These are phyloP conservation scores for Lachnellula arida DNA, from an alignment of 2,329 filamentous ascomycete species.

Conservation along the genomic window DNA sequence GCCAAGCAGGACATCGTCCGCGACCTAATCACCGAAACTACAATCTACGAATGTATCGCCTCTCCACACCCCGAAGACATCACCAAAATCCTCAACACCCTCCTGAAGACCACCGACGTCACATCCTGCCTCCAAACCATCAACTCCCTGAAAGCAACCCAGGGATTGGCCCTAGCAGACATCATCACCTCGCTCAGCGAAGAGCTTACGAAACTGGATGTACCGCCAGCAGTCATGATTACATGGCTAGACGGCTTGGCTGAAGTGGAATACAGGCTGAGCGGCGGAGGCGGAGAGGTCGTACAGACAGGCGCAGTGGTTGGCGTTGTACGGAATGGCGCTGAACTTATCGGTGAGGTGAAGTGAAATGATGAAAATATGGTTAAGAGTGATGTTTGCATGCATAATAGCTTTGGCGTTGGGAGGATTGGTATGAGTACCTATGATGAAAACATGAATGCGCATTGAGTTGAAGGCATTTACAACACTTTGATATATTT, in stretches of 20 bases:
- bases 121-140: conserved; percentile 84
- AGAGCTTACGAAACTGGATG: conserved; percentile 76
- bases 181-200: conserved; percentile 85
- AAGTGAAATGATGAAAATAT: conserved; percentile 13
- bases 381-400: neutral
- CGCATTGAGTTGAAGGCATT: too few species aligned
- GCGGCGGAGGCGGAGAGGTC: conserved; percentile 78
- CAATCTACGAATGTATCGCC: conserved; percentile 96
- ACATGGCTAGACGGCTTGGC: conserved; percentile 88
- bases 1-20: conserved; percentile 63
- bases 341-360: conserved; percentile 59
- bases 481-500: too few species aligned
- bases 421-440: neutral
- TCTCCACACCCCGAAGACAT: conserved; percentile 90
- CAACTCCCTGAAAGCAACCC: conserved; percentile 77
- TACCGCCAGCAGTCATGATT: conserved; percentile 80
- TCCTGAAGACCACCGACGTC: conserved; percentile 81
- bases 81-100: conserved; percentile 73
- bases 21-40: conserved; percentile 84
- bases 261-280: conserved; percentile 86
- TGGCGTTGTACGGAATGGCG: conserved; percentile 80
- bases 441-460: neutral
- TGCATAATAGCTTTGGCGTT: conserved; percentile 7
- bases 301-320: conserved; percentile 93
- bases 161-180: conserved; percentile 87